Percentiles rank a stretch among this genome's conserved stretches.
Evolutionary conservation across 2,329 filamentous ascomycete genomes (phyloP).

Genomic region (Alternaria solani): DNA sequence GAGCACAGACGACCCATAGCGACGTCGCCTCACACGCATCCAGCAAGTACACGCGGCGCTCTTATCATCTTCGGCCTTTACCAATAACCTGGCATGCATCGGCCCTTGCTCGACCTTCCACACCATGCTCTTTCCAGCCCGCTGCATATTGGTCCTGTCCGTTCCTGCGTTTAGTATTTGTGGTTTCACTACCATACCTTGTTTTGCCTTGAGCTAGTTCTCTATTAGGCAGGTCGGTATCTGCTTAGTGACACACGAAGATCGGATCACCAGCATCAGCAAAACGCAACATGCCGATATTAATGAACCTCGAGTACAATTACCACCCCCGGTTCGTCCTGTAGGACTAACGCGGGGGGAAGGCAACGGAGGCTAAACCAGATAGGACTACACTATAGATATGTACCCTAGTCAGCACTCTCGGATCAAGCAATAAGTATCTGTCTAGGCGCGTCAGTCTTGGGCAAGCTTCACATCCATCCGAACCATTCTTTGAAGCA

Average conservation of each 20-base stretch:
- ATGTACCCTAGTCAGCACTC: not conserved
- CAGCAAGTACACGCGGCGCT: slow-evolving; percentile 3
- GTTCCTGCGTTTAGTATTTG: not conserved
- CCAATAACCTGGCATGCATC: not conserved
- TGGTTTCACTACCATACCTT: not conserved
- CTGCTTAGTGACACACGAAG: slow-evolving; percentile 3
- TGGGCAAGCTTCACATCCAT: not conserved
- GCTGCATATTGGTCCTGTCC: slow-evolving; percentile 5
- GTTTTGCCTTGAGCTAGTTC: not conserved
- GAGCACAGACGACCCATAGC: not conserved
- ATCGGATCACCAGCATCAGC: not conserved
- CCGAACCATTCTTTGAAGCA: not conserved
- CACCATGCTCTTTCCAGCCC: not conserved
- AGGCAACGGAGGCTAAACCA: not conserved
- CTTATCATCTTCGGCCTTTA: slow-evolving; percentile 2
- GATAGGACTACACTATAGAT: not conserved
- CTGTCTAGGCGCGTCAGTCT: not conserved
- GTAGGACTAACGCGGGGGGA: slow-evolving; percentile 3
- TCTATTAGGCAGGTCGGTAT: not conserved
- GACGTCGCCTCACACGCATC: not conserved
- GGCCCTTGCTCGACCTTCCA: not conserved
- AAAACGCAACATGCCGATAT: not conserved
- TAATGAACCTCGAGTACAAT: not conserved
- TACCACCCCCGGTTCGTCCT: not conserved
- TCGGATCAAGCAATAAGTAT: slow-evolving; percentile 8